Evolutionary conservation across 1,139 yeast genomes (phyloP).

Genomic region (Suhomyces chickasaworum): DNA sequence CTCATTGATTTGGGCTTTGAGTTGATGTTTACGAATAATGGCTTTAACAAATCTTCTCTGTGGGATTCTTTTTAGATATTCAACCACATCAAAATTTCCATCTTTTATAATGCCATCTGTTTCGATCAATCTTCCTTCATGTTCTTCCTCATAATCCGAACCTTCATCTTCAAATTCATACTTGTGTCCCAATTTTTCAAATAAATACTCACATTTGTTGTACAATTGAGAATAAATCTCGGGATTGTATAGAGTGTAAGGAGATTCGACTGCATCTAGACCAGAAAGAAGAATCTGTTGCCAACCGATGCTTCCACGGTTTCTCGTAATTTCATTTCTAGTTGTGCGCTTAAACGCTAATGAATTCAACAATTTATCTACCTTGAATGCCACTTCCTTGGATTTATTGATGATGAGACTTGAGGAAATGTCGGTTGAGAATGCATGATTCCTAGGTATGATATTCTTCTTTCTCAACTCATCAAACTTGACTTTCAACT

Average conservation of each 20-base stretch:
- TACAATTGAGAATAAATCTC: conserved; percentile 18
- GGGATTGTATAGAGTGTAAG: conserved; percentile 16
- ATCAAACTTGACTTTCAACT: conserved; percentile 22
- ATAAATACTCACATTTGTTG: conserved; percentile 26
- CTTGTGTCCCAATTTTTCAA: conserved; percentile 23
- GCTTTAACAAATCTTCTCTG: neutral
- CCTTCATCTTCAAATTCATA: conserved; percentile 27
- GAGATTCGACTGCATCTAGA: conserved; percentile 21
- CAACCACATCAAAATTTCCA: conserved; percentile 20
- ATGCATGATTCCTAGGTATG: conserved; percentile 6
- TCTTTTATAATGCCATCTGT: neutral
- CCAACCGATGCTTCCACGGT: conserved; percentile 25
- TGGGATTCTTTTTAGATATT: conserved; percentile 17
- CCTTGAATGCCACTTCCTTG: conserved; percentile 25
- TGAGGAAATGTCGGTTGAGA: conserved; percentile 25
- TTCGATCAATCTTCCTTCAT: conserved; percentile 5
- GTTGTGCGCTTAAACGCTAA: conserved; percentile 7
- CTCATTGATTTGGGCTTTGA: neutral
- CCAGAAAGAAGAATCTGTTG: conserved; percentile 30
- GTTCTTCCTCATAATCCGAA: conserved; percentile 11
- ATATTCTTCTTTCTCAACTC: conserved; percentile 7
- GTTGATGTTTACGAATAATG: neutral
- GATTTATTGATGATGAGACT: conserved; percentile 23
- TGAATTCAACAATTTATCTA: conserved; percentile 20
- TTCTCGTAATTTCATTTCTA: conserved; percentile 14